These are phyloP conservation scores for Leccinum disarticulatum DNA, from an alignment of 768 basidiomycete species.

Conservation along the genomic window DNA sequence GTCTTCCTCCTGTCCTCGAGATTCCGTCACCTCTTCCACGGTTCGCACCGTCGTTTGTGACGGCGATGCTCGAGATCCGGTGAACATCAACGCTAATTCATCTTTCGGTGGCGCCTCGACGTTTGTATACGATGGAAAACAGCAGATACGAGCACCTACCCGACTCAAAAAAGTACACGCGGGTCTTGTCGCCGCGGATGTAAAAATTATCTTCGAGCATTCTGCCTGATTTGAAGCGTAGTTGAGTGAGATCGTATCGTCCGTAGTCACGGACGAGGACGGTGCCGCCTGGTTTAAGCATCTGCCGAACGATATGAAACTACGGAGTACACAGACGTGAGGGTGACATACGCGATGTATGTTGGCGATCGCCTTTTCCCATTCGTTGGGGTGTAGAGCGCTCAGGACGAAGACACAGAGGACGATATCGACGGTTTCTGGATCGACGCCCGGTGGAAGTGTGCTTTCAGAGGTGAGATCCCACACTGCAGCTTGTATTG, in stretches of 20 bases:
- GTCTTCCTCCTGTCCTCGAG: slow-evolving; percentile 18
- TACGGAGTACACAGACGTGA: not conserved
- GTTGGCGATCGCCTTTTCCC: slow-evolving; percentile 80
- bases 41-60: slow-evolving; percentile 31
- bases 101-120: slow-evolving; percentile 42
- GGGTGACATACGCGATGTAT: slow-evolving; percentile 59
- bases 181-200: slow-evolving; percentile 93
- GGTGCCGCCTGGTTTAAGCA: slow-evolving; percentile 86
- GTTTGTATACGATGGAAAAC: not conserved
- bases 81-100: slow-evolving; percentile 78
- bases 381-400: slow-evolving; percentile 92
- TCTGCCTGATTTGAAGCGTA: slow-evolving; percentile 86
- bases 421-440: slow-evolving; percentile 78
- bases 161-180: slow-evolving; percentile 95
- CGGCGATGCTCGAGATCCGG: slow-evolving; percentile 50
- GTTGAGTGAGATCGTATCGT: slow-evolving; percentile 89
- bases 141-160: slow-evolving; percentile 43
- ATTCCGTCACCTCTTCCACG: slow-evolving; percentile 38
- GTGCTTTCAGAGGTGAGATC: slow-evolving; percentile 69
- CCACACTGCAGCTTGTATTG: slow-evolving; percentile 84
- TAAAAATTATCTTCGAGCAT: slow-evolving; percentile 95
- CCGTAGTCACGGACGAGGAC: slow-evolving; percentile 93
- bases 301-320: slow-evolving; percentile 43
- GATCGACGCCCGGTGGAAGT: slow-evolving; percentile 62
- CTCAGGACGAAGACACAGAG: slow-evolving; percentile 94